Conservation (phyloP, 352 stramenopile species). For the Aphanomyces invadans region DNA sequence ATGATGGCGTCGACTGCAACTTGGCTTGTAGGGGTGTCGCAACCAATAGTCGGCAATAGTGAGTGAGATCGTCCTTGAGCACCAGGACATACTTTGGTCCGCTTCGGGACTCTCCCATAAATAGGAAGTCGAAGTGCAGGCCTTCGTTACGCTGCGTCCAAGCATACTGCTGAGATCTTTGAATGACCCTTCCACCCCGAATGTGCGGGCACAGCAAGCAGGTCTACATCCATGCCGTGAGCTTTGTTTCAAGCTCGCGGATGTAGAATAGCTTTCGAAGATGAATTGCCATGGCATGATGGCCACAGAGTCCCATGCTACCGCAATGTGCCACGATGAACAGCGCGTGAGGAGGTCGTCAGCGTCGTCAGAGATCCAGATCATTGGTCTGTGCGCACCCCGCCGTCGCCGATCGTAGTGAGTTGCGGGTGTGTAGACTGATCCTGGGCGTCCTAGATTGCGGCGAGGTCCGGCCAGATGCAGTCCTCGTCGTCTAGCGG, state of each 20-base stretch:
- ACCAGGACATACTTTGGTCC: conserved; percentile 27
- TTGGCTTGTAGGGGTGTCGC: conserved; percentile 19
- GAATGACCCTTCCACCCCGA: conserved; percentile 25
- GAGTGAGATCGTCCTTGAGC: conserved; percentile 31
- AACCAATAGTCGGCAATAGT: conserved; percentile 30
- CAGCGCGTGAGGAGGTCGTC: conserved; percentile 3
- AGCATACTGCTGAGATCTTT: conserved; percentile 16
- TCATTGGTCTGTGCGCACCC: not conserved
- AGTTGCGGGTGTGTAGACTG: not conserved
- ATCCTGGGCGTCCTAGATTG: not conserved
- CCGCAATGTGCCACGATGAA: conserved; percentile 25
- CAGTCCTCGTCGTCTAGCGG: conserved; percentile 1
- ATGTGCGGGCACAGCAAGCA: conserved; percentile 30
- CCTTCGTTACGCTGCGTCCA: conserved; percentile 27
- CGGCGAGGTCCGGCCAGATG: not conserved
- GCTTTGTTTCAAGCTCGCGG: conserved; percentile 3
- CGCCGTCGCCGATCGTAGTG: not conserved
- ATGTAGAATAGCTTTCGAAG: conserved; percentile 7
- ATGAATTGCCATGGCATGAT: conserved; percentile 2
- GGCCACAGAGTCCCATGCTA: conserved; percentile 10
- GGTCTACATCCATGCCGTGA: conserved; percentile 15
- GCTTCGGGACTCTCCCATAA: conserved; percentile 26
- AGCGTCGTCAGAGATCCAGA: conserved; percentile 23
- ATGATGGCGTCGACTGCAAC: conserved; percentile 26
- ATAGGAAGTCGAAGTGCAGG: conserved; percentile 34